These are phyloP conservation scores for Leishmania turanica DNA, from an alignment of 208 protist species.

Conservation along the genomic window DNA sequence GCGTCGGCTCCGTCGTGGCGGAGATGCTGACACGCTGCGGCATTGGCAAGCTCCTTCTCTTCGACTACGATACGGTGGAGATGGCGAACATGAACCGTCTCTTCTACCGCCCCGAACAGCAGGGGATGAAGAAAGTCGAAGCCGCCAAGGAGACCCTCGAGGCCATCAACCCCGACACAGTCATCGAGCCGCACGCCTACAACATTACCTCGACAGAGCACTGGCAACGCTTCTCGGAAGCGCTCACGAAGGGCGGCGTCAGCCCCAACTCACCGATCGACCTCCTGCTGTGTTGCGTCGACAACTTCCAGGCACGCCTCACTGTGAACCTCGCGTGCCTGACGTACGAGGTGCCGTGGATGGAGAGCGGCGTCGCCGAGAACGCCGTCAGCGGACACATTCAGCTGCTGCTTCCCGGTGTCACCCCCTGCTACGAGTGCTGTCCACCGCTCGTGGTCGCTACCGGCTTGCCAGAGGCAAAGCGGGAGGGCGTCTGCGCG, in stretches of 20 bases:
- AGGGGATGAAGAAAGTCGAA: slow-evolving; percentile 94
- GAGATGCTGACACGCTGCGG: slow-evolving; percentile 98
- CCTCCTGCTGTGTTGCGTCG: slow-evolving; percentile 96
- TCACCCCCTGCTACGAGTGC: slow-evolving; percentile 93
- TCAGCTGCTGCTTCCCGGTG: slow-evolving; percentile 94
- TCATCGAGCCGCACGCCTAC: slow-evolving; percentile 90
- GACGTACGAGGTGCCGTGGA: slow-evolving; percentile 90
- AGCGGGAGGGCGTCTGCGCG: slow-evolving; percentile 97
- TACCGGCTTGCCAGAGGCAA: slow-evolving; percentile 90
- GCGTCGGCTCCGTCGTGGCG: slow-evolving; percentile 96
- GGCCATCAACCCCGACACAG: slow-evolving; percentile 97
- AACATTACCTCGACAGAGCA: slow-evolving; percentile 94
- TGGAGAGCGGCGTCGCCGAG: slow-evolving; percentile 97
- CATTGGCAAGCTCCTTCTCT: slow-evolving; percentile 97
- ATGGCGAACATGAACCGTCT: slow-evolving; percentile 98
- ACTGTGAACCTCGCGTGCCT: slow-evolving; percentile 96
- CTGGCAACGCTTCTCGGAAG: slow-evolving; percentile 88
- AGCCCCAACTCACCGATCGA: slow-evolving; percentile 60
- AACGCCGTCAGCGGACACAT: slow-evolving; percentile 98
- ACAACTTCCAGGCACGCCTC: slow-evolving; percentile 97
- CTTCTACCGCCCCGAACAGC: slow-evolving; percentile 96
- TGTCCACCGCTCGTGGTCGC: slow-evolving; percentile 94
- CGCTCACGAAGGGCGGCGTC: slow-evolving; percentile 66
- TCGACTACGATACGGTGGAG: slow-evolving; percentile 98
- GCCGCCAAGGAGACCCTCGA: slow-evolving; percentile 84